phyloP scores from a whole-genome alignment of 179 eudicot species.

The Camellia oleifera region DNA sequence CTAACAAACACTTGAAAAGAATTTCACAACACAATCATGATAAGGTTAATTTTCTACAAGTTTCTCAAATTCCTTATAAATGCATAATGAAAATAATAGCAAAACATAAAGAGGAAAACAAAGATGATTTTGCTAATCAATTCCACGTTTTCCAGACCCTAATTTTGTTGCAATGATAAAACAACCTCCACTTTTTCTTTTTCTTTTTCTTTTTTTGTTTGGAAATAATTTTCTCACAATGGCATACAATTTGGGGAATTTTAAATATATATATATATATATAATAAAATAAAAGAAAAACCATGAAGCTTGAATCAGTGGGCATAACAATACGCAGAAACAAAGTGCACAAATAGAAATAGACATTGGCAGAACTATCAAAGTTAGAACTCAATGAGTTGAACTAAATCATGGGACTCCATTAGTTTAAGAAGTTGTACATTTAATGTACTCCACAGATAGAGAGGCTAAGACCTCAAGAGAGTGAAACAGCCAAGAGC shows the following conservation, averaged over 20 bases:
- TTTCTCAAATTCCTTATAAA: background rate
- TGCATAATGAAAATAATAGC: background rate
- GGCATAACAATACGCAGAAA: background rate
- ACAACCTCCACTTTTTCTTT: background rate
- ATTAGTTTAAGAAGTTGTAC: background rate
- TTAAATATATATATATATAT: too few relatives aligned
- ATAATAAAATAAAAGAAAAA: background rate
- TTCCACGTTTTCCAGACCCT: background rate
- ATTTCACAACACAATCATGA: background rate
- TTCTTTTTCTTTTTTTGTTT: too few relatives aligned
- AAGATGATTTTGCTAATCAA: background rate
- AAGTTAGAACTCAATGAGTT: background rate
- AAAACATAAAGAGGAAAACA: background rate
- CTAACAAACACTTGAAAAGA: background rate
- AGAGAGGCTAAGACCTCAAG: background rate
- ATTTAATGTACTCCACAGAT: background rate
- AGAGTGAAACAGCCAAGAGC: background rate
- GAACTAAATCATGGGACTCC: background rate
- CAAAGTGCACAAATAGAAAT: background rate
- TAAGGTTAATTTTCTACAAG: background rate
- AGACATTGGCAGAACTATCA: background rate
- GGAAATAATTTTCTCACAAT: background rate
- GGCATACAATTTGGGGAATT: background rate
- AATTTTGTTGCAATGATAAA: background rate
- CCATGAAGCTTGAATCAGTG: background rate